Evolutionary conservation across 257 asterid species (phyloP).

Genomic region (Eucommia ulmoides): DNA sequence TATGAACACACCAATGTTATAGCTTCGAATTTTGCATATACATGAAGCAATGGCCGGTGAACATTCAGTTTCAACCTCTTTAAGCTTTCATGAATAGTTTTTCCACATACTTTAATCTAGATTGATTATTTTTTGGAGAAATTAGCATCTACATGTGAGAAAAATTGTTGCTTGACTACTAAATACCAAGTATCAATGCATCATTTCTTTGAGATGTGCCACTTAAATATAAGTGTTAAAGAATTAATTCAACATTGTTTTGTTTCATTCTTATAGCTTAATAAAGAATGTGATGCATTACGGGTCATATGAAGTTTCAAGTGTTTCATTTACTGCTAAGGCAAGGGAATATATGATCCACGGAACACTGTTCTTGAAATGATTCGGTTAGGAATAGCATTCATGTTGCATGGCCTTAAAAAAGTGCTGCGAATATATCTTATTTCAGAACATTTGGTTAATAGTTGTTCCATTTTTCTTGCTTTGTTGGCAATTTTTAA

Average conservation of each 20-base stretch:
- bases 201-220: constrained; percentile 3
- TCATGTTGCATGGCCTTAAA: neutral
- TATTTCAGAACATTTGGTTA: neutral
- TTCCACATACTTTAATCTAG: no score
- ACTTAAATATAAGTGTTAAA: neutral
- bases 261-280: neutral
- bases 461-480: neutral
- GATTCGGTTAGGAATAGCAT: neutral
- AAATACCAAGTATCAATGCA: no score
- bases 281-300: neutral
- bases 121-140: no score
- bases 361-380: constrained; percentile 7
- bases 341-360: constrained; percentile 10
- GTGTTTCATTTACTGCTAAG: neutral
- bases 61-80: no score
- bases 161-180: no score
- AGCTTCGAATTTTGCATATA: no score
- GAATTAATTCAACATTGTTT: no score
- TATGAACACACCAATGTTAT: no score
- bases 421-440: neutral
- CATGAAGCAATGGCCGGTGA: no score
- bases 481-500: constrained; percentile 11
- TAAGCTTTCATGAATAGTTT: no score
- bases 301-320: constrained; percentile 7
- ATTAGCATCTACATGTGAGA: no score